Evolutionary conservation across 2,329 filamentous ascomycete genomes (phyloP), one percentile per base, ranked within the genome.

Genomic region (Neobulgaria alba): DNA sequence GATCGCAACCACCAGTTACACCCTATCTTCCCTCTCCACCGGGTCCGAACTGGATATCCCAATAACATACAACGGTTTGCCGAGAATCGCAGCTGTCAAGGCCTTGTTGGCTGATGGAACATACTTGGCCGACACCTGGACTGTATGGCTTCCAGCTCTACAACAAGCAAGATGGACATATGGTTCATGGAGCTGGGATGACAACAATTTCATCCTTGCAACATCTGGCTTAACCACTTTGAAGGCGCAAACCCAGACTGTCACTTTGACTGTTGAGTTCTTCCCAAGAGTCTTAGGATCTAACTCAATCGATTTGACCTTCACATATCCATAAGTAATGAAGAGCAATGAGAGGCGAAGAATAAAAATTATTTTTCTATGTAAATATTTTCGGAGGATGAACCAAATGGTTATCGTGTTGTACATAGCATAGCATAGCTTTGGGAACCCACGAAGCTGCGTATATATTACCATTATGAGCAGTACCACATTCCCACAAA

Each of bases 41-140:
- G 29, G n/a, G 9, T 18, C 42, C 2, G 47, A 55, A 12, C 54
- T 77, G 1, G 50, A 53, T 1, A 71, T 78, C 36, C 72, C 73
- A 0, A 58, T 78, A 1, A 64, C 61, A 0, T 77, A 69, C 64
- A 64, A 66, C 4, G 75, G 74, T 0, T 46, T 75, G 7, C 58
- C 62, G n/a, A 61, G 63, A 4, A 59, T 69, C 0, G 73, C 74
- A 0, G 63, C 74, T 0, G 65, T 77, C 2, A 70, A 71, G 48
- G 71, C 72, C 8, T 33, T 69, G 4, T 66, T 64, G 15, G 56
- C 51, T 2, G 69, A 73, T 44, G 72, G 71, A 1, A 62, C 57
- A 5, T 72, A 65, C 38, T 53, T 79, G 5, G 63, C 72, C 3
- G 75, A 79, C 47, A 66, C 70, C 36, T 79, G 71, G 71, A 79